These are phyloP conservation scores for Coemansia sp. DNA, from an alignment of 192 early-diverging fungal species.

Conservation along the genomic window DNA sequence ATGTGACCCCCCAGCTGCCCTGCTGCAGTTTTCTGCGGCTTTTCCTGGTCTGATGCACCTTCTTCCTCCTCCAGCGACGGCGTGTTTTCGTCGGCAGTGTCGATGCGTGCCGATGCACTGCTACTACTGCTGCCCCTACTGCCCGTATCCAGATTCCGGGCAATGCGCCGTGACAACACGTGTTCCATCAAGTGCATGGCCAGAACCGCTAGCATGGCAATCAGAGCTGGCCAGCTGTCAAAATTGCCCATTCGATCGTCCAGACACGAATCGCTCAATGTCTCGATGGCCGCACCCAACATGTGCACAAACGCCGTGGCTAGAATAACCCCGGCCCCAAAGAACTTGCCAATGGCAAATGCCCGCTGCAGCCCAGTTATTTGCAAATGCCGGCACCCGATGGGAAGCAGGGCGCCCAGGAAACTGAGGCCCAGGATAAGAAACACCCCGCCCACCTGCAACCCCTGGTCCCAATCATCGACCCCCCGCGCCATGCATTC, in stretches of 20 bases:
- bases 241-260: conserved; percentile 48
- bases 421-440: conserved; percentile 52
- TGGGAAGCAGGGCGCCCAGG: conserved; percentile 51
- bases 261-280: conserved; percentile 55
- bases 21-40: neutral
- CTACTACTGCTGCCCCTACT: neutral
- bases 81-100: neutral
- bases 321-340: conserved; percentile 66
- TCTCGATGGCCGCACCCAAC: conserved; percentile 54
- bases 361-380: conserved; percentile 16
- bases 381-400: conserved; percentile 34
- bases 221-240: conserved; percentile 50
- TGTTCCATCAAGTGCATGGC: conserved; percentile 63
- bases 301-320: conserved; percentile 77
- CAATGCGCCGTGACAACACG: conserved; percentile 19
- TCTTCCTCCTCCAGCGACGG: neutral
- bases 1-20: conserved; percentile 20
- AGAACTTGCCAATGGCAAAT: conserved; percentile 49
- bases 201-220: conserved; percentile 61
- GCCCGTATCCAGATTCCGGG: neutral
- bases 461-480: conserved; percentile 32
- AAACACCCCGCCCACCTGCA: conserved; percentile 54
- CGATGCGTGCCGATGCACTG: conserved; percentile 1
- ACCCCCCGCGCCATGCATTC: conserved; percentile 32
- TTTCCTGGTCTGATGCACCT: neutral